Percentiles rank a stretch among this genome's conserved stretches.
These are phyloP conservation scores for Ambrosiella cleistominuta DNA, from an alignment of 2,329 filamentous ascomycete genomes.

Conservation along the genomic window DNA sequence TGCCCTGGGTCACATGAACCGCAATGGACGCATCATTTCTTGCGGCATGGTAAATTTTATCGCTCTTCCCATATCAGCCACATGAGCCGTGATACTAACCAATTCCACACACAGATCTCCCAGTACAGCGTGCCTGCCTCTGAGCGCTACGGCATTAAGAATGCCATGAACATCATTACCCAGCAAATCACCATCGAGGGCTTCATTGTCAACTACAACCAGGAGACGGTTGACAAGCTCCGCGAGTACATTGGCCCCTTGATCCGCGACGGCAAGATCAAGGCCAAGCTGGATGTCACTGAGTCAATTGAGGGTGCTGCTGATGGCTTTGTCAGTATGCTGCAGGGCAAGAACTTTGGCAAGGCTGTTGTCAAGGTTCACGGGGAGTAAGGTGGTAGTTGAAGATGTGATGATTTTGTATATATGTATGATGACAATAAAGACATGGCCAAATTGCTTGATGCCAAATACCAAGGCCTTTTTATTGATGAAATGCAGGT, in stretches of 20 bases:
- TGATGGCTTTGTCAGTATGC: constrained; percentile 57
- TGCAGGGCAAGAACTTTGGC: constrained; percentile 67
- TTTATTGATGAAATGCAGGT: no score
- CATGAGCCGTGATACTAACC: constrained; percentile 4
- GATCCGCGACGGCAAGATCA: constrained; percentile 59
- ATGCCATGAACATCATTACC: constrained; percentile 43
- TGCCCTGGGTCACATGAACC: constrained; percentile 31
- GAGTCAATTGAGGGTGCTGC: constrained; percentile 64
- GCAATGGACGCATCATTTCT: constrained; percentile 45
- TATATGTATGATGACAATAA: not conserved
- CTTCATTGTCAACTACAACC: constrained; percentile 56
- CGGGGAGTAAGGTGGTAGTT: constrained; percentile 7
- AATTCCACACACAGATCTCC: constrained; percentile 31
- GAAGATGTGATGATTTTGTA: not conserved
- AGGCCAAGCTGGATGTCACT: constrained; percentile 49
- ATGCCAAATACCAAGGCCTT: no score
- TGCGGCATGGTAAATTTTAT: constrained; percentile 38
- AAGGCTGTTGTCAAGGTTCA: constrained; percentile 61
- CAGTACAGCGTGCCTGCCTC: constrained; percentile 47
- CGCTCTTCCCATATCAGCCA: not conserved
- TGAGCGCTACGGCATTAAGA: constrained; percentile 48
- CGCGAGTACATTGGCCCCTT: constrained; percentile 35
- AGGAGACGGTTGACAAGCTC: constrained; percentile 60
- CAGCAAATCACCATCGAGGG: constrained; percentile 57
- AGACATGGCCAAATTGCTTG: not conserved